phyloP scores from a whole-genome alignment of 23 red algal genomes.

The Porphyridium purpureum region DNA sequence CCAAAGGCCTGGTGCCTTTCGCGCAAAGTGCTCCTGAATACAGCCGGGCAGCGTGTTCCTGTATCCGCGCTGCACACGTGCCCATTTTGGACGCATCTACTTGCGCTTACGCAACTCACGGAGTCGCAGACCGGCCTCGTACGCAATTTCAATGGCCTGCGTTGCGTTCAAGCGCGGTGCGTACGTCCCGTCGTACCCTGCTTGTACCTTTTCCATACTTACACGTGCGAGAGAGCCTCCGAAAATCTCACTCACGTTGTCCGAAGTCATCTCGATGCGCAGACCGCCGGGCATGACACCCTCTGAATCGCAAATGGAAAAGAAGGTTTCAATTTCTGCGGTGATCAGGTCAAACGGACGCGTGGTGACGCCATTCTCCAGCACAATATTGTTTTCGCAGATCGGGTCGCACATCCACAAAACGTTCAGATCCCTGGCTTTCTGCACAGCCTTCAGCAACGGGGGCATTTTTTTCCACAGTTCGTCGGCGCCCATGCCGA shows the following conservation, averaged over 20 bases:
- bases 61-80: not conserved
- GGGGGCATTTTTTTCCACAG: constrained; percentile 47
- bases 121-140: constrained; percentile 13
- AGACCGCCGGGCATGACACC: constrained; percentile 70
- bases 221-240: too few relatives aligned
- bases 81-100: not conserved
- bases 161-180: constrained; percentile 35
- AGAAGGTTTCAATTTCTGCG: constrained; percentile 66
- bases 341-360: constrained; percentile 49
- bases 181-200: constrained; percentile 15
- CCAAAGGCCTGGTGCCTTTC: too few relatives aligned
- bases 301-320: constrained; percentile 36
- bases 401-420: constrained; percentile 90
- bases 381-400: constrained; percentile 70
- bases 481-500: constrained; percentile 48
- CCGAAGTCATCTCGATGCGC: constrained; percentile 83
- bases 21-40: too few relatives aligned
- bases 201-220: too few relatives aligned
- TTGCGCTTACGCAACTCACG: too few relatives aligned
- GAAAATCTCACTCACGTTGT: constrained; percentile 73
- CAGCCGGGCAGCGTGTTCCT: too few relatives aligned
- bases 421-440: constrained; percentile 34
- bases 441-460: constrained; percentile 15
- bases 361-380: constrained; percentile 39
- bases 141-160: constrained; percentile 26